Base-by-base conservation (phyloP, 2,329 filamentous ascomycete species). In the Grosmannia serpens region DNA sequence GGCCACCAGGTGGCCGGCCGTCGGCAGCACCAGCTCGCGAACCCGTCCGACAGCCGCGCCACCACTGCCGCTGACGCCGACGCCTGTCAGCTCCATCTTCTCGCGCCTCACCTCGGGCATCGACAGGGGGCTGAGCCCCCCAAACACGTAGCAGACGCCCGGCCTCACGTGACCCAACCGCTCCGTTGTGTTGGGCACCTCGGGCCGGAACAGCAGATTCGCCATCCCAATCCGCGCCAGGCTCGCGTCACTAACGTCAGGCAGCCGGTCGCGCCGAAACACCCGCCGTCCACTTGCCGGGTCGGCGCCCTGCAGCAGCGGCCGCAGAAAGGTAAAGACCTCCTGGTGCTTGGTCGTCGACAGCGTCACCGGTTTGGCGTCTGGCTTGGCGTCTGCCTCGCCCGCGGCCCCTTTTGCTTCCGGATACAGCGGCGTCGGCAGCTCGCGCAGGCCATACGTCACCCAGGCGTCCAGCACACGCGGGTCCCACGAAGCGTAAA, bases 291-390 rank as follows among this genome's bases (percentile, higher is more conserved):
- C 75, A 15, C 61, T 66, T 5, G 70, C 62, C 0, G 66, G 56
- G 61, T 74, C 71, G 54, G 73, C 69, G 62, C 74, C 75, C 9
- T 73, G 71, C 69, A 71, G 82, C 60, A 81, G 80, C 0, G 84
- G 81, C 0, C 87, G 80, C 62, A 88, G 72, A 69, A 87, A 94
- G 1, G 85, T 90, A 67, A 89, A 86, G 58, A 94, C 87, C 74
- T 95, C 90, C 68, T 96, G 89, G 70, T 95, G 88, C 66, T 91
- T 90, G 0, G 89, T 86, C 0, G 92, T 97, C 2, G 82, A 81
- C 2, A 94, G 77, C 0, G 89, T 92, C 1, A 91, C 65, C 15
- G 60, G 57, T 13, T 4, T 1, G 20, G 4, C 33, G 31, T 33
- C 31, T 33, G 31, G 6, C 31, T 31, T 46, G 22, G 22, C 56